A percentile compares a stretch with the other conserved stretches of the same genome.
These are phyloP conservation scores for Elymus sibiricus DNA, from an alignment of 176 grass and related monocot species.

Conservation along the genomic window DNA sequence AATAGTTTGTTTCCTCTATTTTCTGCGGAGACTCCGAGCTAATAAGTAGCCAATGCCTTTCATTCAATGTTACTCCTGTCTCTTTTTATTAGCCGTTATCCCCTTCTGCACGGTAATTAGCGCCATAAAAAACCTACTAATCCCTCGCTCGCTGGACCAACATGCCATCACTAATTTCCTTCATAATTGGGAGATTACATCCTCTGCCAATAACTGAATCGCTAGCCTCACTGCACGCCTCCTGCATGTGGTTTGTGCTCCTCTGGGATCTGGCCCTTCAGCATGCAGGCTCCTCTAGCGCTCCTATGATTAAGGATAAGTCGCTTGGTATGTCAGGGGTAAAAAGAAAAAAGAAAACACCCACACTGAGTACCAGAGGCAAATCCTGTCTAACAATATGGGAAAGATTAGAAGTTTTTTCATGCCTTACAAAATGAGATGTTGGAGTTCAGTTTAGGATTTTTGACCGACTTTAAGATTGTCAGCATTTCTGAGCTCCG, in stretches of 20 bases:
- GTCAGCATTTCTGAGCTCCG: neutral
- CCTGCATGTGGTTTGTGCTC: neutral
- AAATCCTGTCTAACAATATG: neutral
- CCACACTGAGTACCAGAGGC: neutral
- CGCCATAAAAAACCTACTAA: neutral
- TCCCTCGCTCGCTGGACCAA: neutral
- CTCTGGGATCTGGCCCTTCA: neutral
- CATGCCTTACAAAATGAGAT: neutral
- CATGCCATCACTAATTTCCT: neutral
- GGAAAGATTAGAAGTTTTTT: neutral
- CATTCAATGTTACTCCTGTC: neutral
- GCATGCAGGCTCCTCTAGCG: neutral
- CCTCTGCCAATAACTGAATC: neutral
- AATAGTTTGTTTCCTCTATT: neutral
- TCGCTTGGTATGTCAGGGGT: neutral
- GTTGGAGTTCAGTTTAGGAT: neutral
- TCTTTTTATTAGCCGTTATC: neutral
- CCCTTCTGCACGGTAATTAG: neutral
- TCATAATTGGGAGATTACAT: neutral
- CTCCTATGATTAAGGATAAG: neutral
- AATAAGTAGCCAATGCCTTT: neutral
- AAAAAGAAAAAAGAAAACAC: neutral
- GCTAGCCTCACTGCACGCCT: neutral
- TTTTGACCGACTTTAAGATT: neutral
- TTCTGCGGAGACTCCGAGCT: neutral